These are phyloP conservation scores for Didymella lethalis DNA, from an alignment of 2,329 filamentous ascomycete species.

Conservation along the genomic window DNA sequence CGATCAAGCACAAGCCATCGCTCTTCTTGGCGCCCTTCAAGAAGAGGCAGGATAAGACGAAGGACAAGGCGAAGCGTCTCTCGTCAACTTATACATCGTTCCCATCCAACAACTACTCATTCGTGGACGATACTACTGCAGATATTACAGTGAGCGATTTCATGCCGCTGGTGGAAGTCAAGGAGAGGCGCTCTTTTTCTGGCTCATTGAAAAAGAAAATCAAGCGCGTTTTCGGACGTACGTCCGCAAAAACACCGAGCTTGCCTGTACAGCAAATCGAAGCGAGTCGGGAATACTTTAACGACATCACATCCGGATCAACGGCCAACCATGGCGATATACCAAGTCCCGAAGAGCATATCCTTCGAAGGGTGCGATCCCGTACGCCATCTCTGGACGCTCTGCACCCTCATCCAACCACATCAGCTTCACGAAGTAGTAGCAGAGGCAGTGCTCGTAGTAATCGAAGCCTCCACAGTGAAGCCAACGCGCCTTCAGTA, in stretches of 20 bases:
- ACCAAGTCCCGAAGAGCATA: conserved; percentile 52
- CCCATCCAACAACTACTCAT: conserved; percentile 21
- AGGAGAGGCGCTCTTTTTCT: conserved; percentile 69
- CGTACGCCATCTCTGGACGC: conserved; percentile 38
- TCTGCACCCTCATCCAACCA: conserved; percentile 16
- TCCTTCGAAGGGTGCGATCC: conserved; percentile 53
- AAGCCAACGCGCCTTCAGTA: conserved; percentile 61
- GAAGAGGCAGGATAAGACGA: conserved; percentile 50
- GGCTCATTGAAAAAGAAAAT: conserved; percentile 68
- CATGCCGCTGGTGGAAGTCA: conserved; percentile 53
- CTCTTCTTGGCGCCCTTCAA: conserved; percentile 56
- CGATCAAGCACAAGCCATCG: conserved; percentile 54
- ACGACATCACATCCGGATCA: conserved; percentile 10
- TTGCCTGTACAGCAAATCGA: conserved; percentile 64
- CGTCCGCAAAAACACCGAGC: conserved; percentile 37
- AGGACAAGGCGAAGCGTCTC: conserved; percentile 28
- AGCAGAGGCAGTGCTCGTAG: conserved; percentile 37
- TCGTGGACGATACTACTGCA: conserved; percentile 23
- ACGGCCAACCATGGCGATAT: conserved; percentile 47
- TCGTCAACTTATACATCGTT: conserved; percentile 7
- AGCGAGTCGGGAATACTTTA: conserved; percentile 53
- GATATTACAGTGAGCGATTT: conserved; percentile 31
- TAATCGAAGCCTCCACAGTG: conserved; percentile 43
- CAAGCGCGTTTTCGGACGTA: conserved; percentile 63
- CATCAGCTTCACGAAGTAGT: conserved; percentile 33